These are phyloP conservation scores for Clathrospora elynae DNA, from an alignment of 2,329 filamentous ascomycete genomes.

Conservation along the genomic window DNA sequence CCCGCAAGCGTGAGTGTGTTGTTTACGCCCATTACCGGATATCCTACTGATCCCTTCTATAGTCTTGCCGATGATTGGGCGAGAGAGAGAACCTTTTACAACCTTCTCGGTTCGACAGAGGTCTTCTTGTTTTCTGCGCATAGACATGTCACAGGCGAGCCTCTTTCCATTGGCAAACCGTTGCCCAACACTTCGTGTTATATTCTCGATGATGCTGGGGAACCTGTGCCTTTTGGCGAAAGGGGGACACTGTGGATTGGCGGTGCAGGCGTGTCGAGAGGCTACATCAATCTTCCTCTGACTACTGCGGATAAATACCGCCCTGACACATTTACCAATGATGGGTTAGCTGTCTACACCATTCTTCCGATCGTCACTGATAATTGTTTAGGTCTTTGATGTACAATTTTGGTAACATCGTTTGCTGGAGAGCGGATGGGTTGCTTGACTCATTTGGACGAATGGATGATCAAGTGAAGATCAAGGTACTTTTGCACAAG, in stretches of 20 bases:
- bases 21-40: background rate
- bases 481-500: constrained; percentile 49
- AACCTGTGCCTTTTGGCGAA: constrained; percentile 55
- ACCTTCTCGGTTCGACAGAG: constrained; percentile 65
- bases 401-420: constrained; percentile 67
- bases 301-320: constrained; percentile 59
- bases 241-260: constrained; percentile 64
- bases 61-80: constrained; percentile 64
- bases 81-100: constrained; percentile 49
- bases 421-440: constrained; percentile 60
- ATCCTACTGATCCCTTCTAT: constrained; percentile 1
- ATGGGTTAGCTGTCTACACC: constrained; percentile 51
- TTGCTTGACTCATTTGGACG: constrained; percentile 62
- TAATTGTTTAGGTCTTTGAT: constrained; percentile 48
- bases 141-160: constrained; percentile 53
- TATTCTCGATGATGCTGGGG: constrained; percentile 56
- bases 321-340: constrained; percentile 57
- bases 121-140: constrained; percentile 64
- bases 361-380: background rate
- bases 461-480: constrained; percentile 66
- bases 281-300: constrained; percentile 61
- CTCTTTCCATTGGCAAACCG: constrained; percentile 60
- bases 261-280: constrained; percentile 60
- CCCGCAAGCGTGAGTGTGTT: constrained; percentile 48
- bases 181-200: constrained; percentile 64